These are phyloP conservation scores for Umbelopsis vinacea DNA, from an alignment of 192 early-diverging fungal species.

Conservation along the genomic window DNA sequence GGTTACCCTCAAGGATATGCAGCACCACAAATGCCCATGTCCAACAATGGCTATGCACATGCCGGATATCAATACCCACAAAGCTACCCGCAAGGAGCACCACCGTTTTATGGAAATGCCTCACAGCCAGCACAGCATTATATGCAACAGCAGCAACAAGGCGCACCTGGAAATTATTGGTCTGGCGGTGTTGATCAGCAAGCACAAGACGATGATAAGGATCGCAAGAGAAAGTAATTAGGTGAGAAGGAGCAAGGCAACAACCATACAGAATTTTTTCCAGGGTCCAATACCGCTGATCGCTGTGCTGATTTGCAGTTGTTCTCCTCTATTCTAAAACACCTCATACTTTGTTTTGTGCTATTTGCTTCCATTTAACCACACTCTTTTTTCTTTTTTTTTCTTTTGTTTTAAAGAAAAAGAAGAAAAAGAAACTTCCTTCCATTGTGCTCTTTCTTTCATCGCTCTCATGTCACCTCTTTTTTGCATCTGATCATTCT, in stretches of 20 bases:
- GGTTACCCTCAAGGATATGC: constrained; percentile 18
- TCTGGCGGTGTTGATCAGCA: constrained; percentile 8
- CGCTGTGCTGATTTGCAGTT: constrained; percentile 18
- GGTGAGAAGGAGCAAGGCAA: background rate
- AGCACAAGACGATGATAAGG: constrained; percentile 16
- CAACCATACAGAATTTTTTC: background rate
- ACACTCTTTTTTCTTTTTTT: background rate
- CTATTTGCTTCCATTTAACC: background rate
- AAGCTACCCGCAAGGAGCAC: constrained; percentile 13
- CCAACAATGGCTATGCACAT: constrained; percentile 20
- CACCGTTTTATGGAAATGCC: constrained; percentile 5
- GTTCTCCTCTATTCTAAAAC: background rate
- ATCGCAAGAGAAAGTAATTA: constrained; percentile 13
- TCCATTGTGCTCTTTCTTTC: background rate
- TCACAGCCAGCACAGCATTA: constrained; percentile 20
- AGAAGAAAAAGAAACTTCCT: too few relatives aligned
- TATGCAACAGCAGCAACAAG: constrained; percentile 22
- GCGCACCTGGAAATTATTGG: constrained; percentile 18
- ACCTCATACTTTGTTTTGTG: background rate
- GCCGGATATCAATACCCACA: constrained; percentile 20
- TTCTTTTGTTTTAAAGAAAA: too few relatives aligned
- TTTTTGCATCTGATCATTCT: background rate
- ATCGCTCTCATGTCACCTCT: background rate
- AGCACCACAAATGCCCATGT: constrained; percentile 17
- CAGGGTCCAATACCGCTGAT: background rate